Evolutionary conservation across 208 protist genomes (phyloP).

Genomic region (Wallacemonas collosoma): DNA sequence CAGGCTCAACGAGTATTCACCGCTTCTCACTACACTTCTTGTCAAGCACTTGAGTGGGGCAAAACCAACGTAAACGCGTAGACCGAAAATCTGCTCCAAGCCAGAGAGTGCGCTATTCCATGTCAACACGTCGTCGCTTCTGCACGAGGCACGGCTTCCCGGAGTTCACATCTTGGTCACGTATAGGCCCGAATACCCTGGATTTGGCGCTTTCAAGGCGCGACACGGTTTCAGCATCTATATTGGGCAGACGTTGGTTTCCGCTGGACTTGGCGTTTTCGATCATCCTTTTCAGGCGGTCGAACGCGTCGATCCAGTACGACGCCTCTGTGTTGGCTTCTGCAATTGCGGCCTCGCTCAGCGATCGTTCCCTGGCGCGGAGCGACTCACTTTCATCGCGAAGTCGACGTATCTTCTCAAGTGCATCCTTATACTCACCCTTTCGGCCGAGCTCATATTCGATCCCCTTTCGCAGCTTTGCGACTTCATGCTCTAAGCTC

Average conservation of each 20-base stretch:
- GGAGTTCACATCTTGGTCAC: constrained; percentile 25
- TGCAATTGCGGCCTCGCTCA: constrained; percentile 58
- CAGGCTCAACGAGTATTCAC: no score
- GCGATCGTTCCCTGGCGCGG: constrained; percentile 55
- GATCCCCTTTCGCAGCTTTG: constrained; percentile 52
- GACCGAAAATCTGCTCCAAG: no score
- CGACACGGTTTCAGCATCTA: constrained; percentile 50
- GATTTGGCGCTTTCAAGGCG: constrained; percentile 52
- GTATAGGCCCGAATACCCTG: constrained; percentile 26
- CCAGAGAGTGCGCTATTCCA: neutral
- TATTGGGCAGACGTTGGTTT: constrained; percentile 27
- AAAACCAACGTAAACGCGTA: no score
- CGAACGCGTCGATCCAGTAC: constrained; percentile 82
- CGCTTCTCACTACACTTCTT: no score
- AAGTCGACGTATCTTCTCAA: constrained; percentile 62
- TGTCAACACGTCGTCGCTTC: constrained; percentile 29
- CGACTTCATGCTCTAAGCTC: constrained; percentile 25
- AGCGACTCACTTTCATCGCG: constrained; percentile 63
- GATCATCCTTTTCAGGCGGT: constrained; percentile 72
- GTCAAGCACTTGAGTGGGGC: no score
- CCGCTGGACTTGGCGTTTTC: constrained; percentile 21
- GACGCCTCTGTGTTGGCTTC: constrained; percentile 67
- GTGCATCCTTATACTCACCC: constrained; percentile 75
- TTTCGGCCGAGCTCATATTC: constrained; percentile 76
- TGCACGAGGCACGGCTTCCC: neutral